These are phyloP conservation scores for Claviceps lovelessii DNA, from an alignment of 2,329 filamentous ascomycete species.

Conservation along the genomic window DNA sequence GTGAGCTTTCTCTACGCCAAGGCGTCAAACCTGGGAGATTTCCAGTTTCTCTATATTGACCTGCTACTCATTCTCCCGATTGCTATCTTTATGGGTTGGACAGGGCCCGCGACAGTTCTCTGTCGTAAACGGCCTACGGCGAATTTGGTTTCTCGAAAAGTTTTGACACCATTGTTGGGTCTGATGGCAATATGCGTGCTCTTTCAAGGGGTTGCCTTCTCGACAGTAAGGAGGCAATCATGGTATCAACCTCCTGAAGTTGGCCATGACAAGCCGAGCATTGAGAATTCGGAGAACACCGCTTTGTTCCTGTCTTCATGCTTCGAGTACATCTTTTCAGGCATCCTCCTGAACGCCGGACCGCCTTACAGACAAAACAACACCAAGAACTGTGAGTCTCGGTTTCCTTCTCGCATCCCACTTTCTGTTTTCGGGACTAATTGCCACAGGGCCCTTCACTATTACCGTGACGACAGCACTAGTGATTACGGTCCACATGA, in stretches of 20 bases:
- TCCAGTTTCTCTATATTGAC: conserved; percentile 96
- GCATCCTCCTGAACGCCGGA: conserved; percentile 80
- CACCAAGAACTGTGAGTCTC: conserved; percentile 56
- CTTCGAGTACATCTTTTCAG: conserved; percentile 88
- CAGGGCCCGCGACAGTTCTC: conserved; percentile 63
- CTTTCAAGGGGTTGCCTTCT: conserved; percentile 60
- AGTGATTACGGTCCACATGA: conserved; percentile 61
- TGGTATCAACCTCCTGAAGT: conserved; percentile 79
- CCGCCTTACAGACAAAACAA: conserved; percentile 75
- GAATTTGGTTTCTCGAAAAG: conserved; percentile 81
- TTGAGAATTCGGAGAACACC: conserved; percentile 87
- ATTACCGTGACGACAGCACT: conserved; percentile 58
- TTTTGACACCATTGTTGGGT: conserved; percentile 75
- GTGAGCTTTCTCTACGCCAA: conserved; percentile 93
- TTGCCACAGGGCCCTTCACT: conserved; percentile 59
- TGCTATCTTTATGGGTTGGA: conserved; percentile 98
- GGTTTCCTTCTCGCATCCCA: neutral
- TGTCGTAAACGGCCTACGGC: conserved; percentile 80
- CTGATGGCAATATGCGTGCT: conserved; percentile 72
- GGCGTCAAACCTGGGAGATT: conserved; percentile 89
- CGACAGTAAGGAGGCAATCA: conserved; percentile 59
- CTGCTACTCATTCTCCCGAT: conserved; percentile 85
- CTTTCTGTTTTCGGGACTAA: neutral
- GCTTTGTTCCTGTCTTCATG: conserved; percentile 79
- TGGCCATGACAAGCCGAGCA: conserved; percentile 65